These are phyloP conservation scores for Proliferodiscus dingleyae DNA, from an alignment of 2,329 filamentous ascomycete genomes.

Conservation along the genomic window DNA sequence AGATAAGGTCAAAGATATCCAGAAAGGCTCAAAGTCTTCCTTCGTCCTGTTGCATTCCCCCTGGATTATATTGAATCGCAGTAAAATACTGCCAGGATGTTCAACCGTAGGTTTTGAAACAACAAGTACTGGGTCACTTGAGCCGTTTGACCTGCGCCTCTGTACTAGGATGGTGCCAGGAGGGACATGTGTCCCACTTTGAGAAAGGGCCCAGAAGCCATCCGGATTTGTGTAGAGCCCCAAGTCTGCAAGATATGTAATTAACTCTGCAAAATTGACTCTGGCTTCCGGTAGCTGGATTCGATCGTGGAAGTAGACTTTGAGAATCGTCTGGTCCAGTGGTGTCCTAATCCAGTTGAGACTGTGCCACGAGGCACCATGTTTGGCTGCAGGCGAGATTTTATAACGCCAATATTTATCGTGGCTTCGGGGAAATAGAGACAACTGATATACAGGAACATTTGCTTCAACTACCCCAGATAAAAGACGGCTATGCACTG, in stretches of 20 bases:
- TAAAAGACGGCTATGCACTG: not conserved
- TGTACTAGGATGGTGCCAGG: not conserved
- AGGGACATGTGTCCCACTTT: not conserved
- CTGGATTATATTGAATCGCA: not conserved
- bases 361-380: constrained; percentile 5
- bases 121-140: not conserved
- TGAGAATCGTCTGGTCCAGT: not conserved
- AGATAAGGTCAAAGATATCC: not conserved
- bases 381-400: not conserved
- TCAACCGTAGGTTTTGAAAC: constrained; percentile 2
- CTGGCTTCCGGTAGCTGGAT: constrained; percentile 1
- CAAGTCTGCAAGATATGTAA: not conserved
- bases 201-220: not conserved
- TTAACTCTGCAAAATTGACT: not conserved
- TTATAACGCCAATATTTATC: constrained; percentile 1
- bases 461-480: constrained; percentile 1
- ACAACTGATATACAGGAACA: constrained; percentile 2
- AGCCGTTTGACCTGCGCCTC: not conserved
- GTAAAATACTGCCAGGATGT: not conserved
- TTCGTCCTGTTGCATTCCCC: not conserved
- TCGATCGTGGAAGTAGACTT: constrained; percentile 5
- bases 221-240: not conserved
- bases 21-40: not conserved
- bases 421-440: not conserved
- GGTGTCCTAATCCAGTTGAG: constrained; percentile 3